These are phyloP conservation scores for Citrullus mucosospermus DNA, from an alignment of 306 rosid species.

Conservation along the genomic window DNA sequence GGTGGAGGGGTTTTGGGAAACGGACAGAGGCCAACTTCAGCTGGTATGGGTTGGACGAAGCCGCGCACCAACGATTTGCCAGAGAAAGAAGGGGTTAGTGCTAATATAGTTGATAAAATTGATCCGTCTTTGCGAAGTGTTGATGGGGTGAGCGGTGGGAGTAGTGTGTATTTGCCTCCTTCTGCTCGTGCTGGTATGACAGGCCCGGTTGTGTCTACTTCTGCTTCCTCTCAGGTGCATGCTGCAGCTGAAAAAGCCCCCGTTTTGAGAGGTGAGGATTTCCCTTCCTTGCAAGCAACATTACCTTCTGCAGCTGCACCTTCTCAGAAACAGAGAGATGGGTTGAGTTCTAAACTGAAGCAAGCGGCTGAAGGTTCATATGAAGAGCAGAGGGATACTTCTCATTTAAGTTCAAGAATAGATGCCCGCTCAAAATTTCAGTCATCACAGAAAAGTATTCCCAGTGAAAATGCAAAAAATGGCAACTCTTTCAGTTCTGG, in stretches of 20 bases:
- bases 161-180: slow-evolving; percentile 48
- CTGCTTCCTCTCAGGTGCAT: slow-evolving; percentile 17
- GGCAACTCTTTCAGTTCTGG: slow-evolving; percentile 17
- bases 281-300: slow-evolving; percentile 78
- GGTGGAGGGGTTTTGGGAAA: slow-evolving; percentile 52
- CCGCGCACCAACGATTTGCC: slow-evolving; percentile 32
- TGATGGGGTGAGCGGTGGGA: slow-evolving; percentile 27
- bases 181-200: slow-evolving; percentile 36
- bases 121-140: slow-evolving; percentile 25
- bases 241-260: slow-evolving; percentile 25
- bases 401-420: slow-evolving; percentile 18
- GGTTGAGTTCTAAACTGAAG: slow-evolving; percentile 37
- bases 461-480: slow-evolving; percentile 23
- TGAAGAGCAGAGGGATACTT: slow-evolving; percentile 30
- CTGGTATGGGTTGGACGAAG: slow-evolving; percentile 90
- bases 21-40: slow-evolving; percentile 63
- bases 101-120: slow-evolving; percentile 26
- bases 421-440: slow-evolving; percentile 30
- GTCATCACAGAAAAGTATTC: slow-evolving; percentile 13
- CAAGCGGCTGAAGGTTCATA: slow-evolving; percentile 19
- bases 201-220: slow-evolving; percentile 11
- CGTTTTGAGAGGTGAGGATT: slow-evolving; percentile 85
- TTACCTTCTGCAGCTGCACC: slow-evolving; percentile 36
- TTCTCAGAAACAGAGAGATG: slow-evolving; percentile 55
- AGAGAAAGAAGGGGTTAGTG: slow-evolving; percentile 36